phyloP scores from a whole-genome alignment of 2,329 filamentous ascomycete species.

The Pseudocercospora ulei region DNA sequence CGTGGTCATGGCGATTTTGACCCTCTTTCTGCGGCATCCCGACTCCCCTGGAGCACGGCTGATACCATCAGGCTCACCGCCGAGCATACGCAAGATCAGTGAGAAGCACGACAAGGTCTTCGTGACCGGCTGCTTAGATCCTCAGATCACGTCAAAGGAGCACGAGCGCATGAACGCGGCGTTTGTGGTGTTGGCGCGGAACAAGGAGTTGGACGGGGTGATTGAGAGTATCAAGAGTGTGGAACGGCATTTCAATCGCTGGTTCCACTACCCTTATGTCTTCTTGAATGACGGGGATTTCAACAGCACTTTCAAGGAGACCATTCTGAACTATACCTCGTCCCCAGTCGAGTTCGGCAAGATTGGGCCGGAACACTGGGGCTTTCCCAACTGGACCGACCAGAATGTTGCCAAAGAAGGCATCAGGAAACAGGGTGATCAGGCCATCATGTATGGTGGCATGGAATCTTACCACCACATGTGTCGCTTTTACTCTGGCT shows the following conservation, averaged over 20 bases:
- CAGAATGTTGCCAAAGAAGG: constrained; percentile 88
- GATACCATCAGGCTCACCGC: constrained; percentile 79
- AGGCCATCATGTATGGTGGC: constrained; percentile 97
- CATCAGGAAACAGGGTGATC: constrained; percentile 91
- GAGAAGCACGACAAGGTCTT: constrained; percentile 97
- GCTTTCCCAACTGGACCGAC: constrained; percentile 93
- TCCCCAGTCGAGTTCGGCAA: constrained; percentile 82
- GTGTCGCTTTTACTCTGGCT: constrained; percentile 99
- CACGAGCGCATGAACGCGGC: constrained; percentile 77
- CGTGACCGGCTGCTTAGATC: constrained; percentile 73
- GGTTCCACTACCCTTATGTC: constrained; percentile 97
- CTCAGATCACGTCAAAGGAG: constrained; percentile 58
- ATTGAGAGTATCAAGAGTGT: constrained; percentile 96
- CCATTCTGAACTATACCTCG: constrained; percentile 82
- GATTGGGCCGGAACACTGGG: constrained; percentile 86
- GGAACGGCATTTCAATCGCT: constrained; percentile 96
- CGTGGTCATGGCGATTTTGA: constrained; percentile 79
- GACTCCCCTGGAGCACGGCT: constrained; percentile 70
- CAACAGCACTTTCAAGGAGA: constrained; percentile 85
- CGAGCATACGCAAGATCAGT: constrained; percentile 82
- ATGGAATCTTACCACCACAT: constrained; percentile 98
- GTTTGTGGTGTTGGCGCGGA: constrained; percentile 88
- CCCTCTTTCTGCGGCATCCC: constrained; percentile 82
- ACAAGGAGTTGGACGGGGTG: constrained; percentile 92
- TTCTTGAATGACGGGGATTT: constrained; percentile 98